Conservation (phyloP, 83 land plant genomes). For the Larix sibirica region DNA sequence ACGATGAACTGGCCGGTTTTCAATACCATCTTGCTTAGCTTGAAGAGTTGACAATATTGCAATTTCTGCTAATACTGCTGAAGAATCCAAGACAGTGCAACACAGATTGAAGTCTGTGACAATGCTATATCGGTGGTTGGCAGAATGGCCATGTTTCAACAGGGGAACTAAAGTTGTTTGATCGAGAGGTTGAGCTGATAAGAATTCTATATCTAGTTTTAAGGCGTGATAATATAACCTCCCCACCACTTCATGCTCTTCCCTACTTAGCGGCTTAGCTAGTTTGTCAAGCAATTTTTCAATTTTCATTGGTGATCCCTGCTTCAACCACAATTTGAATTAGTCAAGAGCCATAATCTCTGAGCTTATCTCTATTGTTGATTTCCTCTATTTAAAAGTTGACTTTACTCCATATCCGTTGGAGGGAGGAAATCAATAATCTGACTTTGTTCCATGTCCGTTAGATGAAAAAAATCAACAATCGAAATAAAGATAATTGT, state of each 20-base stretch:
- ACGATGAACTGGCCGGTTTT: no score
- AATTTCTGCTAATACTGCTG: conserved; percentile 85
- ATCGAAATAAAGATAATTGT: no score
- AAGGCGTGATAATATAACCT: conserved; percentile 86
- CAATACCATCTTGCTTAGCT: conserved; percentile 31
- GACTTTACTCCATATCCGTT: no score
- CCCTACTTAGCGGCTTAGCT: conserved; percentile 55
- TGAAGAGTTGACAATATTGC: conserved; percentile 61
- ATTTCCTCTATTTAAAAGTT: no score
- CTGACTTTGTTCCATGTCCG: no score
- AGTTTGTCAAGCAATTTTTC: conserved; percentile 87
- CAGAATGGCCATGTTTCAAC: conserved; percentile 36
- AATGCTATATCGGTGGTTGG: conserved; percentile 40
- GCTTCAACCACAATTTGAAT: conserved; percentile 8
- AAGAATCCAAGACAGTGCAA: conserved; percentile 89
- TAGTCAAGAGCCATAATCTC: background rate
- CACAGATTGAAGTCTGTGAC: conserved; percentile 54
- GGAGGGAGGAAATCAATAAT: no score
- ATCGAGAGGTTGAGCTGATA: conserved; percentile 52
- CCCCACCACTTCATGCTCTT: conserved; percentile 54
- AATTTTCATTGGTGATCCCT: conserved; percentile 65
- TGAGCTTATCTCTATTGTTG: background rate
- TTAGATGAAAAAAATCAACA: no score
- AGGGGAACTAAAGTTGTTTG: conserved; percentile 57
- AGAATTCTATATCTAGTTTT: conserved; percentile 79